A percentile compares a stretch with the other conserved stretches of the same genome.
phyloP scores from a whole-genome alignment of 345 rosid genomes.

The Pistacia integerrima region DNA sequence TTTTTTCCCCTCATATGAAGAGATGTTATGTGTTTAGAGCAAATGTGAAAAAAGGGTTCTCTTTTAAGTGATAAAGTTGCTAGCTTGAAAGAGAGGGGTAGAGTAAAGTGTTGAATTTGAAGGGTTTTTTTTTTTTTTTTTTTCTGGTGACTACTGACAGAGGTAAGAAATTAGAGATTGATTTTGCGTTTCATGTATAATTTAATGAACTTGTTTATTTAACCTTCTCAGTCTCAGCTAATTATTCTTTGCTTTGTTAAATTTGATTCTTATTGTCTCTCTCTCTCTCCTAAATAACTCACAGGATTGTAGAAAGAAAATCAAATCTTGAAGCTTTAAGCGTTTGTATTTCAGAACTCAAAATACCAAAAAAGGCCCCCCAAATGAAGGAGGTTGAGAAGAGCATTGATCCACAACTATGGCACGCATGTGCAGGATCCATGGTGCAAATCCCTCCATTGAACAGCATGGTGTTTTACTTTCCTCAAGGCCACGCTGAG shows the following conservation, averaged over 20 bases:
- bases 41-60: neutral
- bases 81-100: neutral
- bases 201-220: constrained; percentile 13
- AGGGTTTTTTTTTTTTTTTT: neutral
- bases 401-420: constrained; percentile 85
- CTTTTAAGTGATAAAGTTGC: neutral
- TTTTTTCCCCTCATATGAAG: neutral
- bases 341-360: neutral
- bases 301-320: constrained; percentile 14
- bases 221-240: neutral
- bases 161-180: constrained; percentile 19
- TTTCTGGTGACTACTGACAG: neutral
- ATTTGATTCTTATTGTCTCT: neutral
- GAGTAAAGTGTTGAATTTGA: constrained; percentile 10
- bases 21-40: neutral
- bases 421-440: constrained; percentile 98
- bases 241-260: constrained; percentile 4
- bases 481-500: constrained; percentile 91
- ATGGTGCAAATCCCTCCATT: constrained; percentile 85
- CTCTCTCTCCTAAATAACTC: neutral
- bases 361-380: neutral
- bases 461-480: constrained; percentile 73
- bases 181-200: neutral
- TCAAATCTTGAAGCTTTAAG: constrained; percentile 5
- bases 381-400: constrained; percentile 51